phyloP scores from a whole-genome alignment of 2,329 filamentous ascomycete genomes.

The Talaromyces sp. region DNA sequence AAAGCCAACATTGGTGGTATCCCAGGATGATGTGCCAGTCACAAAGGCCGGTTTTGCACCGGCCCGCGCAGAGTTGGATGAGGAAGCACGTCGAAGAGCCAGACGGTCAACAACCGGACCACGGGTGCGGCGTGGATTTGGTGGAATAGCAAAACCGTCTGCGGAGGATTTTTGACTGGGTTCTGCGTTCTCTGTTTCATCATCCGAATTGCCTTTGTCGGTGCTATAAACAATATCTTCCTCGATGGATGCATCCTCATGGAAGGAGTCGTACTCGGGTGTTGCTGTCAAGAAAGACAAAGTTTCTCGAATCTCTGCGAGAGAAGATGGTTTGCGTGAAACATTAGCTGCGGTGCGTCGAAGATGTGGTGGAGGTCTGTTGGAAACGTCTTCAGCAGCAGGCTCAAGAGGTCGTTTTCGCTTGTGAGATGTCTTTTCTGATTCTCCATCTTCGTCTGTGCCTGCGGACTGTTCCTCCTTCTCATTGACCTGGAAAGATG shows the following conservation, averaged over 20 bases:
- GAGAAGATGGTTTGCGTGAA: slow-evolving; percentile 65
- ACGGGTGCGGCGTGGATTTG: slow-evolving; percentile 38
- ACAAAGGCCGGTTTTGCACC: slow-evolving; percentile 35
- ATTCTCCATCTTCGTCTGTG: slow-evolving; percentile 19
- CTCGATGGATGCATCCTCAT: slow-evolving; percentile 51
- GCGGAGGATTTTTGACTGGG: slow-evolving; percentile 18
- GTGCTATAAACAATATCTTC: slow-evolving; percentile 49
- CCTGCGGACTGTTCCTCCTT: slow-evolving; percentile 23
- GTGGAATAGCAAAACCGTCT: slow-evolving; percentile 28
- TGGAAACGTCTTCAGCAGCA: slow-evolving; percentile 41
- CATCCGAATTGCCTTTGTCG: slow-evolving; percentile 24
- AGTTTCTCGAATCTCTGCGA: slow-evolving; percentile 78
- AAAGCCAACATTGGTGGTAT: slow-evolving; percentile 30
- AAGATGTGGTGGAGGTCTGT: slow-evolving; percentile 57
- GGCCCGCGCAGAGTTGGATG: slow-evolving; percentile 40
- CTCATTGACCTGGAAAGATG: slow-evolving; percentile 27
- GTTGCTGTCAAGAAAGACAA: slow-evolving; percentile 79
- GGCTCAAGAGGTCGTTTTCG: slow-evolving; percentile 42
- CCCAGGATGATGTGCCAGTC: slow-evolving; percentile 17
- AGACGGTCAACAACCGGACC: slow-evolving; percentile 45
- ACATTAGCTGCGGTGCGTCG: slow-evolving; percentile 56
- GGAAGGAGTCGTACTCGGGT: slow-evolving; percentile 53
- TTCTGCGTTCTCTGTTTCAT: slow-evolving; percentile 22
- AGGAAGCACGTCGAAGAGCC: slow-evolving; percentile 44
- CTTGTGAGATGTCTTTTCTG: slow-evolving; percentile 26